These are phyloP conservation scores for Xylariaceae sp. DNA, from an alignment of 2,329 filamentous ascomycete species.

Conservation along the genomic window DNA sequence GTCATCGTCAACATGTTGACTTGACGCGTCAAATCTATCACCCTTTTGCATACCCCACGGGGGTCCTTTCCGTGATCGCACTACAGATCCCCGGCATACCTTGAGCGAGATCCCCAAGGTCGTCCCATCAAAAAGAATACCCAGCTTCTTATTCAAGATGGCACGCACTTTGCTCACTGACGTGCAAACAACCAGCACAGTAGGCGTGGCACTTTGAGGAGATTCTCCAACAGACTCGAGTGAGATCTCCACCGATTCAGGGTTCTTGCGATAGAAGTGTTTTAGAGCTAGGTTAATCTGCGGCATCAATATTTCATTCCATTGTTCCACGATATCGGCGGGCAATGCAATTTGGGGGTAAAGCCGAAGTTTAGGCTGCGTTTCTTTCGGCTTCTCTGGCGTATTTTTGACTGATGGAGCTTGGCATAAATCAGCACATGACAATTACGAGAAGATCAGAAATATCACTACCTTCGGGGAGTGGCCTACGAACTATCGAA, in stretches of 20 bases:
- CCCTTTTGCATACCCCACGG: constrained; percentile 40
- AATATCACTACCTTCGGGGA: constrained; percentile 17
- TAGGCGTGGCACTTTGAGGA: constrained; percentile 61
- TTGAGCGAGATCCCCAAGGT: constrained; percentile 61
- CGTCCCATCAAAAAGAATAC: constrained; percentile 56
- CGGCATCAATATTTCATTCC: constrained; percentile 67
- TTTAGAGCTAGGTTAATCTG: constrained; percentile 68
- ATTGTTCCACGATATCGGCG: constrained; percentile 62
- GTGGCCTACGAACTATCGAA: constrained; percentile 8
- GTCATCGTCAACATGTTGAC: constrained; percentile 30
- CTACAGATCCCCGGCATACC: constrained; percentile 65
- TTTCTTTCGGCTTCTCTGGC: constrained; percentile 21
- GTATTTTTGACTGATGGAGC: constrained; percentile 17
- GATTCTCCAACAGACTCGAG: constrained; percentile 70
- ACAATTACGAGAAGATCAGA: constrained; percentile 4
- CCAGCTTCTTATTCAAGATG: constrained; percentile 66
- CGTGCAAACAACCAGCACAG: constrained; percentile 71
- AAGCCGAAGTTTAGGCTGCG: constrained; percentile 47
- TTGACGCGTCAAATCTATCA: constrained; percentile 26
- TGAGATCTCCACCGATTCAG: constrained; percentile 74
- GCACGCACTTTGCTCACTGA: constrained; percentile 69
- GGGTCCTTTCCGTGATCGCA: constrained; percentile 52
- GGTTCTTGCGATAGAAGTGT: constrained; percentile 66
- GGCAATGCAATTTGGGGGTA: constrained; percentile 58
- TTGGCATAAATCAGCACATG: constrained; percentile 16